Evolutionary conservation across 2,329 filamentous ascomycete genomes (phyloP), one percentile per base, ranked within the genome.

Genomic region (Aspergillus japonicus): DNA sequence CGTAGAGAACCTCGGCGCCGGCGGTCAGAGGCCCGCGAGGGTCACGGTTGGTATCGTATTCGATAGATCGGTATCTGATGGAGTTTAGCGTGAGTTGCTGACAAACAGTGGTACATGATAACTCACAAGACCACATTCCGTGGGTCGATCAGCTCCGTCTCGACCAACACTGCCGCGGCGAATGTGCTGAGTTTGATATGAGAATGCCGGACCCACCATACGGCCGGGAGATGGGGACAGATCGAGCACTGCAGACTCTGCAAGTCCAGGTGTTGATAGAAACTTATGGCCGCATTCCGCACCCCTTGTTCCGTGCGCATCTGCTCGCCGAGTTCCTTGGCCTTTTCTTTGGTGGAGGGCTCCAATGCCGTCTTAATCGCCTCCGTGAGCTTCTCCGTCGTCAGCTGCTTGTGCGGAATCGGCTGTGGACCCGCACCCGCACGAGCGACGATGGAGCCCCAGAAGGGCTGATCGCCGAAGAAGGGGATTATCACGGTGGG

Each of bases 401-500:
- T 91, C 42, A 93, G 75, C 31, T 86, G 79, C 64, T 89, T 89
- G 71, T 89, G 85, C 0, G 87, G 87, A 52, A 92, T 86, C 0
- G 90, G 89, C 1, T 81, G 75, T 0, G 90, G 89, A 0, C 90
- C 90, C 5, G 90, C 90, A 10, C 89, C 88, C 6, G 90, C 89
- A 60, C 81, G 83, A 0, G 87, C 83, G 44, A 92, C 85, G 83
- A 93, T 92, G 10, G 87, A 82, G 7, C 90, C 90, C 90, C 90
- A 93, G 69, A 93, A 94, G 0, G 88, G 88, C 72, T 94, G 90
- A 67, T 94, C 90, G 1, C 90, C 90, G 69, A 93, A 96, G 78
- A 96, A 96, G 0, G 92, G 92, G 0, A 96, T 87, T 2, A 96
- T 83, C 2, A 95, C 85, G 0, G 92, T 96, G 2, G 92, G 92